A percentile compares a stretch with the other conserved stretches of the same genome.
These are phyloP conservation scores for Lactarius hengduanensis DNA, from an alignment of 768 basidiomycete genomes.

Conservation along the genomic window DNA sequence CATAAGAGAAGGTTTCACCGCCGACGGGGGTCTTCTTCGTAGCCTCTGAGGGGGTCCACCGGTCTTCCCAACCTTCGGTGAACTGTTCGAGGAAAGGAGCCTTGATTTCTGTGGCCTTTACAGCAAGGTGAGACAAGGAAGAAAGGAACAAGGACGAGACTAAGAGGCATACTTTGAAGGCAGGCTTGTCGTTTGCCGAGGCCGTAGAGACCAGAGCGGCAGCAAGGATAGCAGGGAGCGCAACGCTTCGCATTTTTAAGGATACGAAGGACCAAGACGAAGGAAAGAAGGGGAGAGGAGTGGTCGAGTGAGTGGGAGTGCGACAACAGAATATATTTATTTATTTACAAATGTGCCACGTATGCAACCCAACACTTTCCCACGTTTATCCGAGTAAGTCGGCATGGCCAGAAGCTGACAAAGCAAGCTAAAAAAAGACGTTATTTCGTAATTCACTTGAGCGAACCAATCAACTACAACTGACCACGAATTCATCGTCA, in stretches of 20 bases:
- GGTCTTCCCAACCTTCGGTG: constrained; percentile 82
- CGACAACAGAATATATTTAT: constrained; percentile 37
- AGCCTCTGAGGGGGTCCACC: constrained; percentile 96
- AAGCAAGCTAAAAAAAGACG: constrained; percentile 60
- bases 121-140: constrained; percentile 14
- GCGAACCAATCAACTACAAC: constrained; percentile 33
- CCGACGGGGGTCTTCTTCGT: constrained; percentile 98
- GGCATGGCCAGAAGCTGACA: constrained; percentile 95
- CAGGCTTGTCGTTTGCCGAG: constrained; percentile 58
- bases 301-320: constrained; percentile 22
- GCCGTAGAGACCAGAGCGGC: constrained; percentile 61
- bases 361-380: constrained; percentile 42
- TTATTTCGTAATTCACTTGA: constrained; percentile 7
- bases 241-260: constrained; percentile 76
- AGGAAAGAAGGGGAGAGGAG: constrained; percentile 38
- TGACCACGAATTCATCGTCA: constrained; percentile 93
- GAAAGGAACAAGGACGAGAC: constrained; percentile 22
- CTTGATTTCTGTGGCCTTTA: constrained; percentile 71
- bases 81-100: constrained; percentile 97
- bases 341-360: constrained; percentile 43
- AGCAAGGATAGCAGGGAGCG: constrained; percentile 68
- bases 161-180: constrained; percentile 53
- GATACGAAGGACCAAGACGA: constrained; percentile 66
- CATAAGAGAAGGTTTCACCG: constrained; percentile 95
- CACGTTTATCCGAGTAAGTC: constrained; percentile 69